A percentile compares a stretch with the other conserved stretches of the same genome.
phyloP scores from a whole-genome alignment of 495 filamentous ascomycete genomes.

The Thozetella sp. region DNA sequence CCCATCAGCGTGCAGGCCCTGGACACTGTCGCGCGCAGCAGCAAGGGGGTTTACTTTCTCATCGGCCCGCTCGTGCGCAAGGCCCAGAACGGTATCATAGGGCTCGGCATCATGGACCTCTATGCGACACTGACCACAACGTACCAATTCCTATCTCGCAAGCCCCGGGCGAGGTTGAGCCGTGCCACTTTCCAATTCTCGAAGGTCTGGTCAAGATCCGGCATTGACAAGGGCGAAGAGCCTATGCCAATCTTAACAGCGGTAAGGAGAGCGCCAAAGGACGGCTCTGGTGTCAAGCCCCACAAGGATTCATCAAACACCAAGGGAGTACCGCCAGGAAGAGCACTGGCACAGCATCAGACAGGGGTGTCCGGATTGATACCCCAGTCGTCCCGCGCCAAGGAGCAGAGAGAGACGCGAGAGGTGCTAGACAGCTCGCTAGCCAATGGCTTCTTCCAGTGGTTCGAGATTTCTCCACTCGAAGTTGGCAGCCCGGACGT shows the following conservation, averaged over 20 bases:
- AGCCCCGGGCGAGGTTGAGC: constrained; percentile 2
- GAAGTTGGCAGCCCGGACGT: constrained; percentile 80
- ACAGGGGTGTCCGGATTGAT: neutral
- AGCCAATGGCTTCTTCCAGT: constrained; percentile 74
- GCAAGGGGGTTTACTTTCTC: constrained; percentile 7
- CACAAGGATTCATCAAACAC: constrained; percentile 7
- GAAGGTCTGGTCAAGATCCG: constrained; percentile 18
- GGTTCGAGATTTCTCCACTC: constrained; percentile 84
- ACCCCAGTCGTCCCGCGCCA: neutral
- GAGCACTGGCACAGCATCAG: constrained; percentile 4
- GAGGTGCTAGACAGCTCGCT: neutral
- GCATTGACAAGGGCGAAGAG: constrained; percentile 60
- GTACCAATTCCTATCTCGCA: constrained; percentile 7
- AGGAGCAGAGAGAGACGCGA: neutral
- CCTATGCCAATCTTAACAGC: constrained; percentile 81
- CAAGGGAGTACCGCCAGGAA: neutral
- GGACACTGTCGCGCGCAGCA: constrained; percentile 3
- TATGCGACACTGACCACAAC: constrained; percentile 7
- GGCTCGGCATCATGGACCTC: constrained; percentile 8
- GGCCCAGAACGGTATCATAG: constrained; percentile 8
- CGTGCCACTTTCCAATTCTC: constrained; percentile 6
- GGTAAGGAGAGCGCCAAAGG: constrained; percentile 44
- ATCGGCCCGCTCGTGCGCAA: constrained; percentile 10
- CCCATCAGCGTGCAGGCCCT: constrained; percentile 6
- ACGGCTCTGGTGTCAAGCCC: constrained; percentile 1